Conservation (phyloP, 164 flowering plant genomes). For the Aristolochia fimbriata region DNA sequence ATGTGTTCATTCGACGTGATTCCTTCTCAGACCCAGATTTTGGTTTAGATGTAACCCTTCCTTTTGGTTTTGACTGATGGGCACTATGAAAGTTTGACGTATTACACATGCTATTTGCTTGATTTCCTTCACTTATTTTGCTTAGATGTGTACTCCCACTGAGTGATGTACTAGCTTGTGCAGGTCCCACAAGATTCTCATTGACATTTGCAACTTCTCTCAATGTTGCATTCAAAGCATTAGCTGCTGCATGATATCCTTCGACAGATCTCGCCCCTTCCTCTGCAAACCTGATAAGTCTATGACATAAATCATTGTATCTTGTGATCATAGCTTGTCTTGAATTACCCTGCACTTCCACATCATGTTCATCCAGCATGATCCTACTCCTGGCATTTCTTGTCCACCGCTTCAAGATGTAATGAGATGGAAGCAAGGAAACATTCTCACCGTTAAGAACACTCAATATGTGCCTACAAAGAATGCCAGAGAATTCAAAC, state of each 20-base stretch:
- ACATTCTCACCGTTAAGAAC: slow-evolving; percentile 6
- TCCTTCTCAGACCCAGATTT: slow-evolving; percentile 1
- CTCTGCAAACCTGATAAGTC: slow-evolving; percentile 5
- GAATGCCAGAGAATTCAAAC: slow-evolving; percentile 11
- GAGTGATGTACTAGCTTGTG: slow-evolving; percentile 1
- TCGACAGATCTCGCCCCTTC: slow-evolving; percentile 7
- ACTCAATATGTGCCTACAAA: slow-evolving; percentile 9
- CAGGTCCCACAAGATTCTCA: not conserved
- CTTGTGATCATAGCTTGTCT: slow-evolving; percentile 1
- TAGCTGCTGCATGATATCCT: slow-evolving; percentile 3
- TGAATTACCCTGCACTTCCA: slow-evolving; percentile 1
- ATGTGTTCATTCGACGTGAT: slow-evolving; percentile 3
- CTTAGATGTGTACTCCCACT: not conserved
- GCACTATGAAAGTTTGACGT: not conserved
- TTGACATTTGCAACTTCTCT: slow-evolving; percentile 2
- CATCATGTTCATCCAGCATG: not conserved
- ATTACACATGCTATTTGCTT: not conserved
- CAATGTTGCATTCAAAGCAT: slow-evolving; percentile 1
- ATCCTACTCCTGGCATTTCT: slow-evolving; percentile 5
- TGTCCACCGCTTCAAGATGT: slow-evolving; percentile 9
- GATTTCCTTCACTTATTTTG: slow-evolving; percentile 2
- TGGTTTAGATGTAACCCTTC: not conserved
- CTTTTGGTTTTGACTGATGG: slow-evolving; percentile 2
- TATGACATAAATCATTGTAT: slow-evolving; percentile 10
- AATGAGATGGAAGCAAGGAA: slow-evolving; percentile 9